phyloP scores from a whole-genome alignment of 1,139 yeast species.

The Sugiyamaella grinbergsii region DNA sequence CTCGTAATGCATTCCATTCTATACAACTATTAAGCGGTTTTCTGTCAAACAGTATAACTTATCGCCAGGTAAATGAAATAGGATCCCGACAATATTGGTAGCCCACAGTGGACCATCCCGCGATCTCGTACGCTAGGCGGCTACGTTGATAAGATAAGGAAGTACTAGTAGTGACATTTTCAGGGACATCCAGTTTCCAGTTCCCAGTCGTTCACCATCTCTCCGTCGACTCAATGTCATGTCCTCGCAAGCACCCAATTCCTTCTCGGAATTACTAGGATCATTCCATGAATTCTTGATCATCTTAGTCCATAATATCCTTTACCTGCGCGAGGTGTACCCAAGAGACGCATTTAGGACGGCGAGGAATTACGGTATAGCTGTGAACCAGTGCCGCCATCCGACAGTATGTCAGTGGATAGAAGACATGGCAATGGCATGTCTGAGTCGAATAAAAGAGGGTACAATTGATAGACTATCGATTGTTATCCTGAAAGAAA shows the following conservation, averaged over 20 bases:
- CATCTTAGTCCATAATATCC: constrained; percentile 41
- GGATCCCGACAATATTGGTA: too few species aligned
- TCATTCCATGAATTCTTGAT: constrained; percentile 42
- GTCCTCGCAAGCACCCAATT: constrained; percentile 8
- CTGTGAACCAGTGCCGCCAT: constrained; percentile 43
- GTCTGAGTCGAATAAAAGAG: constrained; percentile 33
- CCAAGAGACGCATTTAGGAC: constrained; percentile 40
- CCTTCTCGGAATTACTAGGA: constrained; percentile 30
- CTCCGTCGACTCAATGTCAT: too few species aligned
- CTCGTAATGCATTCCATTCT: too few species aligned
- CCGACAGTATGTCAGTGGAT: constrained; percentile 45
- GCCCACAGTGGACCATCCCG: not conserved
- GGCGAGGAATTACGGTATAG: constrained; percentile 41
- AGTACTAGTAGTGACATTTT: not conserved
- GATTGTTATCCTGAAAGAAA: constrained; percentile 35
- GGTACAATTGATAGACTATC: constrained; percentile 35
- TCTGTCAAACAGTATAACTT: not conserved
- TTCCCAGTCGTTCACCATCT: not conserved
- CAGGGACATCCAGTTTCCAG: not conserved
- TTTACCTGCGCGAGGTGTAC: constrained; percentile 42
- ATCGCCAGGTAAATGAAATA: not conserved
- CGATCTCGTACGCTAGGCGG: not conserved
- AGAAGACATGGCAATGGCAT: constrained; percentile 38
- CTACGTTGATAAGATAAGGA: not conserved
- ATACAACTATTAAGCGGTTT: too few species aligned